Base-by-base conservation (phyloP, 768 basidiomycete species). In the Hygrocybe coccinea region DNA sequence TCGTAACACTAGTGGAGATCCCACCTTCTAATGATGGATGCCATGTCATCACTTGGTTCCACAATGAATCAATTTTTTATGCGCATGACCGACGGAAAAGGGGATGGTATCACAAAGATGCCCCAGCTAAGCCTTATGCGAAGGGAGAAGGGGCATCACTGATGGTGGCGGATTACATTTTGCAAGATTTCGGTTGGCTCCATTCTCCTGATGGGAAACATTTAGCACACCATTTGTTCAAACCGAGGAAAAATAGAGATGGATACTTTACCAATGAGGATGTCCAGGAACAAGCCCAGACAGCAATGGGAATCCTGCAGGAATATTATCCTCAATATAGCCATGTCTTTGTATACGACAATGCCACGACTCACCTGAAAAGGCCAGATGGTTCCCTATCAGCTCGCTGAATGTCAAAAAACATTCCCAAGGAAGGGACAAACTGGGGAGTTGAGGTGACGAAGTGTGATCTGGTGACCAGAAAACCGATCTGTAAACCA, bases 111-210 rank as follows among this genome's bases (percentile, higher is more conserved):
- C 59, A 69, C 35, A 53, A 64, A 19, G 24, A 47, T 35, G 56
- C 29, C 45, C 54, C 45, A 5, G 50, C 56, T n/a, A 58, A 52
- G 2, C 72, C 67, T 10, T 59, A 69, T 36, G 38, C 55, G n/a
- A 75, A 75, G 47, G 72, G 72, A 7, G 71, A 74, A 22, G 54
- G 72, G 2, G 55, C 50, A 1, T 73, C 69, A 5, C 51, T 70
- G 1, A 74, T 73, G 70, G 62, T 73, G n/a, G 62, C 69, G 0
- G 65, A 74, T 56, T 73, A 69, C 60, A 67, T 74, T 1, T 73
- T 66, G 1, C 58, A 69, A 6, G 67, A 71, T 25, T 69, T 63
- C 56, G 66, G 67, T 8, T 71, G 65, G 64, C 46, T 71, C 9
- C 29, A 11, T 9, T 68, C 64, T 10, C 55, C 24, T 1, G 59